Percentiles rank a stretch among this genome's conserved stretches.
Conservation (phyloP, 768 basidiomycete species). For the Hydnum rufescens region DNA sequence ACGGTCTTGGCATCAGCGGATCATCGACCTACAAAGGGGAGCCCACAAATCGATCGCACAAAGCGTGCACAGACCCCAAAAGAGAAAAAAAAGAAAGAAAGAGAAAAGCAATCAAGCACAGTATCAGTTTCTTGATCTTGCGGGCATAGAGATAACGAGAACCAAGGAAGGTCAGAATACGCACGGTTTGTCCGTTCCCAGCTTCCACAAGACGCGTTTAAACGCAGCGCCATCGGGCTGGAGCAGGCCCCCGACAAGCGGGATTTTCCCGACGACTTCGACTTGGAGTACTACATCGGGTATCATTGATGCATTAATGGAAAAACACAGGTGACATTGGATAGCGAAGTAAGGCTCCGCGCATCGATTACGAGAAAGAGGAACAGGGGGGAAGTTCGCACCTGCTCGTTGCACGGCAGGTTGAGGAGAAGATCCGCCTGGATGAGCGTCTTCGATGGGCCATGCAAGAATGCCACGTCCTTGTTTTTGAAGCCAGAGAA, state of each 20-base stretch:
- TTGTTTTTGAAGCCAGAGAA: constrained; percentile 19
- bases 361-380: too few relatives aligned
- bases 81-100: not conserved
- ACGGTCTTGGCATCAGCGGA: constrained; percentile 14
- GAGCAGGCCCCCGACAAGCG: constrained; percentile 12
- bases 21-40: constrained; percentile 15
- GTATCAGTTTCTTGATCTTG: too few relatives aligned
- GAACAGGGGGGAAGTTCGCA: too few relatives aligned
- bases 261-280: constrained; percentile 8
- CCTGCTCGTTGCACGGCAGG: constrained; percentile 24
- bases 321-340: not conserved
- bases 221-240: constrained; percentile 15
- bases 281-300: constrained; percentile 14
- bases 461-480: constrained; percentile 26
- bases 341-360: too few relatives aligned
- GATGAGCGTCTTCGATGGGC: constrained; percentile 21
- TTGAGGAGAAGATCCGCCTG: constrained; percentile 28
- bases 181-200: constrained; percentile 19
- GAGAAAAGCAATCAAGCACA: not conserved
- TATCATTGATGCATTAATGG: not conserved
- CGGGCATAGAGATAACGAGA: not conserved
- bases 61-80: not conserved
- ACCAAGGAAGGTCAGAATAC: constrained; percentile 7
- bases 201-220: constrained; percentile 12
- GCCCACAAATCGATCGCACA: not conserved